These are phyloP conservation scores for Pyrenula massariospora DNA, from an alignment of 495 filamentous ascomycete genomes.

Conservation along the genomic window DNA sequence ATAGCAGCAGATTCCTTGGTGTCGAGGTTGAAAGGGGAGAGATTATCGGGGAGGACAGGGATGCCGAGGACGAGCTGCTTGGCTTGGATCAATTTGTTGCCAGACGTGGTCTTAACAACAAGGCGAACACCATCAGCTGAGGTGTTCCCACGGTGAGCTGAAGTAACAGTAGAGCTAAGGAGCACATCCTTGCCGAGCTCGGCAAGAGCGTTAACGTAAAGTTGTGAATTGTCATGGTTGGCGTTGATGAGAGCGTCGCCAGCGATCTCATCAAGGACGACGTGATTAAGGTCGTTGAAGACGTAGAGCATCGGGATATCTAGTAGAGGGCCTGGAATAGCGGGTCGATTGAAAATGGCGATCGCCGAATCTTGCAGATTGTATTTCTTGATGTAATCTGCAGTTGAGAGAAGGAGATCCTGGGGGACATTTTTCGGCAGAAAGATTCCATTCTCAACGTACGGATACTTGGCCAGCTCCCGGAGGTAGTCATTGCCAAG, in stretches of 20 bases:
- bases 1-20: constrained; percentile 24
- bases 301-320: constrained; percentile 3
- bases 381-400: constrained; percentile 34
- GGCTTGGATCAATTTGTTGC: constrained; percentile 26
- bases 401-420: constrained; percentile 36
- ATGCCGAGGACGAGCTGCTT: constrained; percentile 32
- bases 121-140: background rate
- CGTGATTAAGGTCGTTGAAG: constrained; percentile 1
- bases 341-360: constrained; percentile 2
- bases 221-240: constrained; percentile 20
- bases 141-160: constrained; percentile 14
- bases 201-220: constrained; percentile 23
- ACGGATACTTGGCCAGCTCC: constrained; percentile 1
- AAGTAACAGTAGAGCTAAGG: constrained; percentile 12
- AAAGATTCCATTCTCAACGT: constrained; percentile 17
- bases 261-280: constrained; percentile 12
- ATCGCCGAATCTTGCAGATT: constrained; percentile 2
- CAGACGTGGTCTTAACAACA: constrained; percentile 20
- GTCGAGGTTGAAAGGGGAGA: constrained; percentile 23
- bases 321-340: constrained; percentile 15
- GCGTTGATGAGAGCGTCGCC: constrained; percentile 9
- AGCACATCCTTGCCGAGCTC: constrained; percentile 17
- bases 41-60: constrained; percentile 15
- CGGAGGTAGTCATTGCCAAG: background rate
- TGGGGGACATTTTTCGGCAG: constrained; percentile 38